These are phyloP conservation scores for Phytopythium chamaehyphon DNA, from an alignment of 352 stramenopile species.

Conservation along the genomic window DNA sequence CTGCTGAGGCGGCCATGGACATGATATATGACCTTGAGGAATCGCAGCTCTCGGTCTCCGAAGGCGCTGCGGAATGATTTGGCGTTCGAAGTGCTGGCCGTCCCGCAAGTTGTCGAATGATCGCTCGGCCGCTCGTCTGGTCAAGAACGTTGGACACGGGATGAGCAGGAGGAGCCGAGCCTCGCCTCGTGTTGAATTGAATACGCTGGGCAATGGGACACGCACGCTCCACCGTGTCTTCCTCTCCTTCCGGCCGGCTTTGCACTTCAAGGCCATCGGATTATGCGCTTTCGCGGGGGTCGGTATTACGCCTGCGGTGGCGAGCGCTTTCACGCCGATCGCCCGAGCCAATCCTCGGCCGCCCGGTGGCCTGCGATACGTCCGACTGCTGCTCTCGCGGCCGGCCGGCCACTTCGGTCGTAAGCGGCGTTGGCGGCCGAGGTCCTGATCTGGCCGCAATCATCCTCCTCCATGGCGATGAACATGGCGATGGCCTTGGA, in stretches of 20 bases:
- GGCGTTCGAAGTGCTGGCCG: slow-evolving; percentile 2
- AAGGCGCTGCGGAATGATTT: no score
- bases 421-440: not conserved
- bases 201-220: slow-evolving; percentile 1
- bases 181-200: not conserved
- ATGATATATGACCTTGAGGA: slow-evolving; percentile 4
- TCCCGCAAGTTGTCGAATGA: slow-evolving; percentile 4
- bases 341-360: not conserved
- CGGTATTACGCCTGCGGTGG: no score
- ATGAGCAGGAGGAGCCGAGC: not conserved
- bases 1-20: not conserved
- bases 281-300: not conserved
- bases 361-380: slow-evolving; percentile 6
- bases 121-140: not conserved
- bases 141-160: slow-evolving; percentile 5
- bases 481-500: no score
- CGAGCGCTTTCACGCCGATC: no score
- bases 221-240: slow-evolving; percentile 2
- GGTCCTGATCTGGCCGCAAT: not conserved
- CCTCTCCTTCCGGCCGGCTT: not conserved
- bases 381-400: not conserved
- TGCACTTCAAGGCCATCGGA: not conserved
- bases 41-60: no score
- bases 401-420: not conserved
- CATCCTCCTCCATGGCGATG: not conserved